Evolutionary conservation across 2,329 filamentous ascomycete species (phyloP).

Genomic region (Nothomitra cinnamomea): DNA sequence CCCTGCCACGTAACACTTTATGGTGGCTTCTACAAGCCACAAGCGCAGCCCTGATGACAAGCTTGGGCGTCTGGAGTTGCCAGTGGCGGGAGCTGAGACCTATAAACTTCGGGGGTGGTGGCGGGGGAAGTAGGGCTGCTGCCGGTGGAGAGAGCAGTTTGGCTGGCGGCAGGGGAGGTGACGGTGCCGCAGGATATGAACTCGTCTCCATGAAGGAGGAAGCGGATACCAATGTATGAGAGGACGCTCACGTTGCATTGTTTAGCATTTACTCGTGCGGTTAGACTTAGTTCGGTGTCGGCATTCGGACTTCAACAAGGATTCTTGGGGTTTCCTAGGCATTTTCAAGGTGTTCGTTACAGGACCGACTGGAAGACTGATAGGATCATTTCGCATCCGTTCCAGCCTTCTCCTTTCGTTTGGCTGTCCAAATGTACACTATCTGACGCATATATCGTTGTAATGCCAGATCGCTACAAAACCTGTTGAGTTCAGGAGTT

Average conservation of each 20-base stretch:
- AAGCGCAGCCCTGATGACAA: conserved; percentile 46
- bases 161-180: background rate
- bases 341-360: background rate
- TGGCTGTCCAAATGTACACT: too few species aligned
- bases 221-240: conserved; percentile 1
- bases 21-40: conserved; percentile 66
- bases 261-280: background rate
- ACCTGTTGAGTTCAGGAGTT: too few species aligned
- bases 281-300: background rate
- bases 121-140: background rate
- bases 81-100: conserved; percentile 78
- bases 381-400: too few species aligned
- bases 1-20: conserved; percentile 58
- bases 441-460: too few species aligned
- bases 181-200: conserved; percentile 1
- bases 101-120: conserved; percentile 62
- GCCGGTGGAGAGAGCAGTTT: background rate
- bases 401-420: too few species aligned
- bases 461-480: too few species aligned
- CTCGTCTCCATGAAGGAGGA: conserved; percentile 2
- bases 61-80: conserved; percentile 75
- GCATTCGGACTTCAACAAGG: background rate
- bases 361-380: background rate
- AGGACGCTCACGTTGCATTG: too few species aligned
- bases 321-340: background rate